Evolutionary conservation across 1,284 basidiomycete species (phyloP).

Genomic region (Pyrrhoderma lamaoense): DNA sequence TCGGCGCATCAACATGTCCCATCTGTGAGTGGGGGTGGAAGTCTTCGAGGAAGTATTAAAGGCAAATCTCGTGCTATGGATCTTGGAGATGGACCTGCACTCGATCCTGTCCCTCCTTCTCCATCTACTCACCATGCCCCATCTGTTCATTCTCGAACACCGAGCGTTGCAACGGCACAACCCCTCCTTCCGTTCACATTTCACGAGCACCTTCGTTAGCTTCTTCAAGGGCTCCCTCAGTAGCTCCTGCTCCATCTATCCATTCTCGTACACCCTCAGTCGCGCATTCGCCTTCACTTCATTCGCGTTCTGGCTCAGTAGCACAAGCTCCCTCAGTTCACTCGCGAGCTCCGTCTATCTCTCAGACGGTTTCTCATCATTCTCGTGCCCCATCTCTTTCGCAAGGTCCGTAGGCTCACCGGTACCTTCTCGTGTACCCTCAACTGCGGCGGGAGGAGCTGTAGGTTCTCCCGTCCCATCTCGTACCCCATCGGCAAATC

Average conservation of each 20-base stretch:
- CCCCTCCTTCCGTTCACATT: not conserved
- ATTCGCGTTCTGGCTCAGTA: not conserved
- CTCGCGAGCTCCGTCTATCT: slow-evolving; percentile 3
- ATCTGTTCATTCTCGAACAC: slow-evolving; percentile 5
- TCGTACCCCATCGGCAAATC: slow-evolving; percentile 2
- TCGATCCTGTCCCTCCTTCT: not conserved
- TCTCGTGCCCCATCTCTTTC: slow-evolving; percentile 1
- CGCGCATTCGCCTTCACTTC: slow-evolving; percentile 1
- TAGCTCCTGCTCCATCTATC: not conserved
- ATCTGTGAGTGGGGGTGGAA: not conserved
- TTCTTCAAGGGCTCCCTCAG: not conserved
- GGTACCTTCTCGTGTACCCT: not conserved
- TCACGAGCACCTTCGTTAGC: slow-evolving; percentile 3
- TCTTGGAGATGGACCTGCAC: not conserved
- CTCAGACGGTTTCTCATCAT: not conserved
- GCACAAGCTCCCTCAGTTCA: not conserved
- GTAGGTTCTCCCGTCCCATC: slow-evolving; percentile 3
- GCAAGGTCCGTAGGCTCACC: not conserved
- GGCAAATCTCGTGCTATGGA: slow-evolving; percentile 4
- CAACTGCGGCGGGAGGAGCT: not conserved
- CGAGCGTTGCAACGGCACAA: not conserved
- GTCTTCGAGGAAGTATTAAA: slow-evolving; percentile 1
- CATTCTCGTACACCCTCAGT: slow-evolving; percentile 8
- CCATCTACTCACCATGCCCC: not conserved
- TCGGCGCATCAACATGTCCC: too few relatives aligned